These are phyloP conservation scores for Arthroderma sp. DNA, from an alignment of 2,329 filamentous ascomycete genomes.

Conservation along the genomic window DNA sequence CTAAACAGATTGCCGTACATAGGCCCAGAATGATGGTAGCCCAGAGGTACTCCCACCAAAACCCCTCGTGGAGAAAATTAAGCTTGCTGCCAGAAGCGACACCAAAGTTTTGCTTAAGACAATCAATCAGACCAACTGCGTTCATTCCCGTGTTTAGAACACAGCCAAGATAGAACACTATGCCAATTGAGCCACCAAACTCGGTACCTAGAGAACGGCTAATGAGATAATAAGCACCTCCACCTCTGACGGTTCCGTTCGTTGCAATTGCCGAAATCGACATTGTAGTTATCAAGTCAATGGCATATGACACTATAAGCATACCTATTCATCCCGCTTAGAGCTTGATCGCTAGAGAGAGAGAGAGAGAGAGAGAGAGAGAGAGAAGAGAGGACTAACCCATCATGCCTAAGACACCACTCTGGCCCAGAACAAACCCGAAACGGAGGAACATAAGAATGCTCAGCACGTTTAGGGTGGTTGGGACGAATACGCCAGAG, in stretches of 20 bases:
- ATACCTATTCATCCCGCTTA: constrained; percentile 42
- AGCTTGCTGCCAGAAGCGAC: constrained; percentile 43
- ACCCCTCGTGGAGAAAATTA: constrained; percentile 54
- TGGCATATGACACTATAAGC: constrained; percentile 61
- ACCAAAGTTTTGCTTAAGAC: constrained; percentile 64
- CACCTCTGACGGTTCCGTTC: constrained; percentile 77
- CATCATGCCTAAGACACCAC: constrained; percentile 67
- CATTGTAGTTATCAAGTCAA: constrained; percentile 73
- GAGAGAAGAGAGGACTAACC: constrained; percentile 40
- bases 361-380: constrained; percentile 1
- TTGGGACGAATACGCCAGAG: constrained; percentile 73
- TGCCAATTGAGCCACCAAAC: constrained; percentile 77
- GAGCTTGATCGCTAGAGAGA: constrained; percentile 3
- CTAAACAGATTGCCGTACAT: constrained; percentile 64
- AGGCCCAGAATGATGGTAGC: constrained; percentile 57
- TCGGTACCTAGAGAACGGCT: constrained; percentile 76
- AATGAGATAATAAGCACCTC: constrained; percentile 80
- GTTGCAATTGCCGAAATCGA: constrained; percentile 82
- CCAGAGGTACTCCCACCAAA: constrained; percentile 67
- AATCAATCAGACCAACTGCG: constrained; percentile 74
- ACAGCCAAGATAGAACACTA: constrained; percentile 84
- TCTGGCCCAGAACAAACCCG: constrained; percentile 69
- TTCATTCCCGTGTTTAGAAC: constrained; percentile 81
- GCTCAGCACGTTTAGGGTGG: constrained; percentile 77
- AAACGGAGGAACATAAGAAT: constrained; percentile 90